Evolutionary conservation across 441 rosid genomes (phyloP), one percentile per base, ranked within the genome.

Genomic region (Heliophila coronopifolia): DNA sequence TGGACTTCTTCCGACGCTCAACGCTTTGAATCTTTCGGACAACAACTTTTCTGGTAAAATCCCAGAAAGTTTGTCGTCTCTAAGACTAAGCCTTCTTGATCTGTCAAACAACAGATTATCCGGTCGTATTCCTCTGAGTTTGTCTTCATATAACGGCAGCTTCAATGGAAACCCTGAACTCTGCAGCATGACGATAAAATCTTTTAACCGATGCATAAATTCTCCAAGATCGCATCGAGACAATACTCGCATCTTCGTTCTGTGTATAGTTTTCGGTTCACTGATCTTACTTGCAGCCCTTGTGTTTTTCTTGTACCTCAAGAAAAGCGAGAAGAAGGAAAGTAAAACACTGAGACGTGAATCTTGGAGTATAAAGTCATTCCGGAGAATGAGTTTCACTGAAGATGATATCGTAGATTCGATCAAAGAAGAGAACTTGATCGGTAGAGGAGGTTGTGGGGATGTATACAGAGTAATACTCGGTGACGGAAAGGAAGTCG

Each of bases 371-470:
- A 71, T 91, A 14, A 82, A 81, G 68, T 74, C 96, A 1, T 91
- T 82, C 73, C 84, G 85, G 10, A 74, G 78, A 40, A 54, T 91
- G 50, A 79, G 64, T 59, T 83, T 87, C 44, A 64, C 77, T 0
- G 94, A 91, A 70, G 91, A 82, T 15, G 95, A 82, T 67, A 84
- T 91, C 71, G 74, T 91, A 2, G 87, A 83, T 76, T 81, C 98
- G 8, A 84, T 91, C 45, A 84, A 80, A 63, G 83, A 71, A 47
- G 98, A 87, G 68, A 87, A 91, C 47, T 54, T 84, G 9, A 84
- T 91, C n/a, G 98, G 98, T 35, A 82, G 73, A 64, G 96, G 96
- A 13, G 98, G 98, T 2, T 84, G 83, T 0, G 98, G 96, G 13
- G 72, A 79, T 30, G 96, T 91, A 5, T 91, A 87, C 72, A 82